A percentile compares a stretch with the other conserved stretches of the same genome.
These are phyloP conservation scores for Tetrahymena borealis DNA, from an alignment of 73 alveolate genomes.

Conservation along the genomic window DNA sequence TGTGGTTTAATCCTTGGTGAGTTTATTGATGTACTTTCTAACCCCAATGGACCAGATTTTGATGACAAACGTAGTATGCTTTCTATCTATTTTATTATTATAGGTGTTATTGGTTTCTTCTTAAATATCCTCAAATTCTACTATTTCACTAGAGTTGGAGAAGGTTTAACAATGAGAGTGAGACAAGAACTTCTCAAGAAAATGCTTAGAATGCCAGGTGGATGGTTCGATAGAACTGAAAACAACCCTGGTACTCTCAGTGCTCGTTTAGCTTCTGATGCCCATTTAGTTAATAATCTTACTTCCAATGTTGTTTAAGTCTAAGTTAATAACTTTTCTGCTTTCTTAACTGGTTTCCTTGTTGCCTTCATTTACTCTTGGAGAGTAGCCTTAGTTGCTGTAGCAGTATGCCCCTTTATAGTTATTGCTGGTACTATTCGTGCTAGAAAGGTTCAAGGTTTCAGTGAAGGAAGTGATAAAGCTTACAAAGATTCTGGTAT, in stretches of 20 bases:
- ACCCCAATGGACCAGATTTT: not conserved
- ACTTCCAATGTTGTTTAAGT: constrained; percentile 10
- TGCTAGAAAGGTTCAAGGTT: constrained; percentile 51
- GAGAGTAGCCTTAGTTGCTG: constrained; percentile 26
- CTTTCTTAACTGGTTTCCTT: constrained; percentile 9
- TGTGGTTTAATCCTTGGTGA: not conserved
- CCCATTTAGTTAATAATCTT: not conserved
- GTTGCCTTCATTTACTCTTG: constrained; percentile 14
- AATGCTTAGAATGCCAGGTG: not conserved
- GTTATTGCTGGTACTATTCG: constrained; percentile 16
- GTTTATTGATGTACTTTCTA: not conserved
- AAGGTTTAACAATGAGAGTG: not conserved
- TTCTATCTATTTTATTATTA: not conserved
- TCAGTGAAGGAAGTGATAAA: constrained; percentile 19
- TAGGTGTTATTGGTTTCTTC: not conserved
- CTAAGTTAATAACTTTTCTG: constrained; percentile 1
- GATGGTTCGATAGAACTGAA: constrained; percentile 8
- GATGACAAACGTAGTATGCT: not conserved
- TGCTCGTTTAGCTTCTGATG: constrained; percentile 8
- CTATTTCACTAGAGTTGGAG: not conserved
- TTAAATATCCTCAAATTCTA: not conserved
- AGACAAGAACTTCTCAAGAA: constrained; percentile 8
- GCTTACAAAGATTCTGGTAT: constrained; percentile 10
- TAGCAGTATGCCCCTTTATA: constrained; percentile 6
- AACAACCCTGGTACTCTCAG: constrained; percentile 26